Percentiles rank a stretch among this genome's conserved stretches.
phyloP scores from a whole-genome alignment of 2,329 filamentous ascomycete genomes.

The Coniochaeta sp. region DNA sequence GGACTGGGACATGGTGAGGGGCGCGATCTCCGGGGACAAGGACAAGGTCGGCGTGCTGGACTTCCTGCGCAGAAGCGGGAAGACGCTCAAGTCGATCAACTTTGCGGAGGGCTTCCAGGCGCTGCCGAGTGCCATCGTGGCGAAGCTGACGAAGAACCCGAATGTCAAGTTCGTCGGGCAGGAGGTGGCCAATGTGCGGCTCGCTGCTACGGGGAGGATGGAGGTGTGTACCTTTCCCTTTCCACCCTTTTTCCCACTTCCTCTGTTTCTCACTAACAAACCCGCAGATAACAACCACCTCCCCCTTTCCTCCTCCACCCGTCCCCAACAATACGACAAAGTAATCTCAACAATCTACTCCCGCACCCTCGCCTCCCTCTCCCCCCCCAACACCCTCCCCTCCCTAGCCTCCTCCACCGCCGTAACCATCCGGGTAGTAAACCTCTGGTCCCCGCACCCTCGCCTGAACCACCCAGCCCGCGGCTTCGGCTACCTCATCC shows the following conservation, averaged over 20 bases:
- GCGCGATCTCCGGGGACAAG: no score
- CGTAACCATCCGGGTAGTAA: slow-evolving; percentile 86
- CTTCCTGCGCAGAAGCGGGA: neutral
- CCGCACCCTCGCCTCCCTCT: slow-evolving; percentile 32
- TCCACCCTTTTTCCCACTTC: no score
- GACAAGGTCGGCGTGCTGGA: slow-evolving; percentile 9
- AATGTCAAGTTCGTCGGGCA: slow-evolving; percentile 54
- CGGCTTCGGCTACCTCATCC: slow-evolving; percentile 91
- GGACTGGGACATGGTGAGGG: slow-evolving; percentile 6
- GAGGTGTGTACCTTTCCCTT: slow-evolving; percentile 29
- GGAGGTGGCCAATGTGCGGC: slow-evolving; percentile 39
- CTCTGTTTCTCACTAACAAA: no score
- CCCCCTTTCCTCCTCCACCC: no score
- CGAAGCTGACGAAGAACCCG: slow-evolving; percentile 37
- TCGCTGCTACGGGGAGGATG: slow-evolving; percentile 29
- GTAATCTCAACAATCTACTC: slow-evolving; percentile 59
- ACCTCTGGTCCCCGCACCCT: slow-evolving; percentile 70
- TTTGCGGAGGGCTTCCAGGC: slow-evolving; percentile 55
- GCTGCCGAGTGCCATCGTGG: slow-evolving; percentile 47
- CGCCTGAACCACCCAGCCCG: slow-evolving; percentile 51
- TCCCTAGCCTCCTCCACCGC: slow-evolving; percentile 49
- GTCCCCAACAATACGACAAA: slow-evolving; percentile 37
- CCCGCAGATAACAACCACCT: slow-evolving; percentile 10
- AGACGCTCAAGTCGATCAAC: slow-evolving; percentile 8
- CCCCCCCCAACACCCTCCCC: slow-evolving; percentile 29